Conservation (phyloP, 257 asterid species). For the Linaria vulgaris region DNA sequence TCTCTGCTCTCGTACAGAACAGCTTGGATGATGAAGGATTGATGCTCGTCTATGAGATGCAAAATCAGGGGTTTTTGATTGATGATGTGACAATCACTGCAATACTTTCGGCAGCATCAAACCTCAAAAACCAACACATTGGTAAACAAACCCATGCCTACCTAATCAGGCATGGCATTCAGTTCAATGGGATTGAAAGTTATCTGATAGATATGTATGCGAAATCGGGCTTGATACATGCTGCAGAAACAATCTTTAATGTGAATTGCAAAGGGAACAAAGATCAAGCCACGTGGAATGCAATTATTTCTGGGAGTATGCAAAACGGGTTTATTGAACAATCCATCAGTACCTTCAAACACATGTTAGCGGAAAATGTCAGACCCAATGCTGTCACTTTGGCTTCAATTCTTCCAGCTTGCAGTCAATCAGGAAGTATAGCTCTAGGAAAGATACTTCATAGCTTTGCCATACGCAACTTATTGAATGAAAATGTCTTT, state of each 20-base stretch:
- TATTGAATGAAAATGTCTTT: constrained; percentile 59
- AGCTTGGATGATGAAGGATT: constrained; percentile 49
- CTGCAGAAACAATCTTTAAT: constrained; percentile 47
- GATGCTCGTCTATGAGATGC: constrained; percentile 66
- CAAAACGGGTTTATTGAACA: constrained; percentile 61
- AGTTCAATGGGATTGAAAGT: constrained; percentile 55
- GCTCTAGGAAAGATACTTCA: constrained; percentile 68
- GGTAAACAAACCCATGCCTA: constrained; percentile 65
- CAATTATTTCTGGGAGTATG: constrained; percentile 69
- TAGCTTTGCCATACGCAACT: constrained; percentile 59
- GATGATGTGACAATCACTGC: constrained; percentile 56
- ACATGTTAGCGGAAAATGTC: constrained; percentile 58
- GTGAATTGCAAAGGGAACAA: constrained; percentile 25
- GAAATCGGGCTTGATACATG: constrained; percentile 43
- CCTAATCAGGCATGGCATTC: constrained; percentile 49
- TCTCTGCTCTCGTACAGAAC: constrained; percentile 56
- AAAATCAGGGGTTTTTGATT: constrained; percentile 39
- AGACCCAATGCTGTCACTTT: constrained; percentile 72
- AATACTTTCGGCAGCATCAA: constrained; percentile 62
- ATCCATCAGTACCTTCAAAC: constrained; percentile 47
- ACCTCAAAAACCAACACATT: constrained; percentile 40
- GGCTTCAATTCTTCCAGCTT: constrained; percentile 78
- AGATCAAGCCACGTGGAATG: constrained; percentile 77
- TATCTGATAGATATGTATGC: constrained; percentile 68
- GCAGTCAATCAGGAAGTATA: constrained; percentile 66